phyloP scores from a whole-genome alignment of 1,284 basidiomycete species.

The Apiotrichum siamense region DNA sequence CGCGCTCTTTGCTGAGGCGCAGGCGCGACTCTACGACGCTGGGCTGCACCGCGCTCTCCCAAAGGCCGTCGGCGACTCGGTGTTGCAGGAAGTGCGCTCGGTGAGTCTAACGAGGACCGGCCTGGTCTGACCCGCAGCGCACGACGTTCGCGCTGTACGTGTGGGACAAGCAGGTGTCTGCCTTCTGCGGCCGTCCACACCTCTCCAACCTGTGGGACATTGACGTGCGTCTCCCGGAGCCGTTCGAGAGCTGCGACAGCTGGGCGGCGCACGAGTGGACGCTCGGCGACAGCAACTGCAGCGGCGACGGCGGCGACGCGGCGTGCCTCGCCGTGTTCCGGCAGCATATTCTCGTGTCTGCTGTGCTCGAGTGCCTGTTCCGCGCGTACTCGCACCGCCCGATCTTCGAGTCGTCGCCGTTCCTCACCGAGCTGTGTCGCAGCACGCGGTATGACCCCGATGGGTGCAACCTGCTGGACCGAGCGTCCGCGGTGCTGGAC shows the following conservation, averaged over 20 bases:
- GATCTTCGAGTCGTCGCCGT: conserved; percentile 1
- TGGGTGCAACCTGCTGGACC: conserved; percentile 2
- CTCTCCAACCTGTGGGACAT: conserved; percentile 6
- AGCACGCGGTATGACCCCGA: neutral
- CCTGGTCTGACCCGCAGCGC: neutral
- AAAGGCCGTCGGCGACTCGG: neutral
- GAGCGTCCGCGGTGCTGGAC: neutral
- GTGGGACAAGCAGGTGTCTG: conserved; percentile 11
- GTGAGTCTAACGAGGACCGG: neutral
- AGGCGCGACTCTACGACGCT: conserved; percentile 1
- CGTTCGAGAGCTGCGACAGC: conserved; percentile 1
- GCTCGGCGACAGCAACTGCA: no score
- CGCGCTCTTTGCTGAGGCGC: conserved; percentile 4
- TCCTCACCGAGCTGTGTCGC: conserved; percentile 5
- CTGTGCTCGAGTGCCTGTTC: conserved; percentile 3
- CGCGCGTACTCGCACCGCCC: conserved; percentile 4
- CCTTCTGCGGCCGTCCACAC: conserved; percentile 8
- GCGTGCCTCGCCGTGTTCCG: neutral
- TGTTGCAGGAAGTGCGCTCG: conserved; percentile 2
- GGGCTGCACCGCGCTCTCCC: conserved; percentile 4
- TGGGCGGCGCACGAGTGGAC: no score
- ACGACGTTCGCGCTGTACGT: conserved; percentile 6
- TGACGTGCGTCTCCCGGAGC: conserved; percentile 9
- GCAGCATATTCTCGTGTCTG: conserved; percentile 1
- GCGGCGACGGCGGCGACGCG: no score